These are phyloP conservation scores for Geotrichum phurueaensis DNA, from an alignment of 1,139 yeast genomes.

Conservation along the genomic window DNA sequence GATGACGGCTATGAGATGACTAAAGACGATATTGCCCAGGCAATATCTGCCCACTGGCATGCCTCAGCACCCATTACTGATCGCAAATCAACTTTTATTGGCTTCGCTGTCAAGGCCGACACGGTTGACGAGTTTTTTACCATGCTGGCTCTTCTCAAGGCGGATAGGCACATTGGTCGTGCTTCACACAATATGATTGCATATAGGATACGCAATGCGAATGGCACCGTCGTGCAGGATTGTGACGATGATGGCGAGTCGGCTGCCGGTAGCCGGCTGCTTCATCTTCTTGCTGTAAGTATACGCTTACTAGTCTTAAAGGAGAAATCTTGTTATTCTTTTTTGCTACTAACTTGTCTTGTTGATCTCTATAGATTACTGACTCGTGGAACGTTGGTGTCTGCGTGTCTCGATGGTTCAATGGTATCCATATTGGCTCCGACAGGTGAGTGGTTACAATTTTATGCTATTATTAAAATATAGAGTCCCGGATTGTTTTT, in stretches of 20 bases:
- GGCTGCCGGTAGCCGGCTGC: slow-evolving; percentile 87
- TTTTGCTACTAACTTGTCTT: background rate
- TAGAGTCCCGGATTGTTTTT: background rate
- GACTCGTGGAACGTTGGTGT: slow-evolving; percentile 83
- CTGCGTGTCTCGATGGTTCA: slow-evolving; percentile 88
- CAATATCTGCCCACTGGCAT: slow-evolving; percentile 64
- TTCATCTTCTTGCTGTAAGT: slow-evolving; percentile 67
- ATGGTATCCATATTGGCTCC: slow-evolving; percentile 87
- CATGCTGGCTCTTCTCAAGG: slow-evolving; percentile 47
- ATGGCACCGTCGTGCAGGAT: slow-evolving; percentile 61
- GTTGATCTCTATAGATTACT: slow-evolving; percentile 30
- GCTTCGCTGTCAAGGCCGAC: slow-evolving; percentile 51
- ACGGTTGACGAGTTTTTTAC: slow-evolving; percentile 60
- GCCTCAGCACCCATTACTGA: slow-evolving; percentile 73
- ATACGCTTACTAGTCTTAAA: background rate
- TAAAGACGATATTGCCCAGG: slow-evolving; percentile 29
- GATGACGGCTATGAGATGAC: slow-evolving; percentile 20
- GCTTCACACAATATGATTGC: slow-evolving; percentile 82
- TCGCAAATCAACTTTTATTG: slow-evolving; percentile 81
- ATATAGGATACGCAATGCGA: slow-evolving; percentile 59
- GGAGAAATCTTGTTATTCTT: background rate
- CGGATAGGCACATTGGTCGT: slow-evolving; percentile 59
- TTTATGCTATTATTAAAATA: too few relatives aligned
- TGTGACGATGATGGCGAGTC: slow-evolving; percentile 97
- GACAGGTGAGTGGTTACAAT: slow-evolving; percentile 40